Evolutionary conservation across 2,329 filamentous ascomycete genomes (phyloP).

Genomic region (Colletotrichum tabaci): DNA sequence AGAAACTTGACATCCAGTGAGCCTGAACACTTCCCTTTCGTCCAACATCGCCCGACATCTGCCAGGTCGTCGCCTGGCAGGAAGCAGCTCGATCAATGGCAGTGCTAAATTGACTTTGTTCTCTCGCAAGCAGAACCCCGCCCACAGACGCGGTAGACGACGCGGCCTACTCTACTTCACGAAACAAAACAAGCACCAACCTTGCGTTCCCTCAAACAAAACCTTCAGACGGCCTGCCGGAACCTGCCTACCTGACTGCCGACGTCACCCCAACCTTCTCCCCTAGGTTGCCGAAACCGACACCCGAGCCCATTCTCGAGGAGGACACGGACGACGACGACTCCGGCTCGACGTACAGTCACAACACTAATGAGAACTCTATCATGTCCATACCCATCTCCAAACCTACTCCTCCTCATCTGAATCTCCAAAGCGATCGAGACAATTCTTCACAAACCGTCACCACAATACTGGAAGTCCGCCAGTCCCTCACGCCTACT

Average conservation of each 20-base stretch:
- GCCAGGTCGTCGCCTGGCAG: constrained; percentile 18
- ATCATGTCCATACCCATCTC: constrained; percentile 66
- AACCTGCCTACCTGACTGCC: constrained; percentile 60
- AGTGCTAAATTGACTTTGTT: constrained; percentile 23
- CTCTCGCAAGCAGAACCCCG: constrained; percentile 34
- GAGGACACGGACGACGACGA: constrained; percentile 53
- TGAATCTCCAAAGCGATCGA: constrained; percentile 60
- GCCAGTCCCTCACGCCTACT: constrained; percentile 25
- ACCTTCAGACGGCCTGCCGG: constrained; percentile 58
- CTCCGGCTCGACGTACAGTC: constrained; percentile 51
- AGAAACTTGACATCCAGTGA: constrained; percentile 40
- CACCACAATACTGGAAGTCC: constrained; percentile 43
- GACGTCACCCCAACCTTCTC: constrained; percentile 52
- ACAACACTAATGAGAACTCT: constrained; percentile 55
- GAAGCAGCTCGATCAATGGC: constrained; percentile 2
- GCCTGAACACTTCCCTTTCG: constrained; percentile 28
- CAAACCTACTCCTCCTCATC: constrained; percentile 67
- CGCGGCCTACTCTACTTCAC: constrained; percentile 49
- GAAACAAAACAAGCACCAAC: constrained; percentile 58
- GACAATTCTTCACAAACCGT: constrained; percentile 45
- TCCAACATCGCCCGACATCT: constrained; percentile 4
- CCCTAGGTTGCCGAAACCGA: constrained; percentile 39
- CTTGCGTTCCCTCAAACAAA: constrained; percentile 62
- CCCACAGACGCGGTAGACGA: constrained; percentile 28
- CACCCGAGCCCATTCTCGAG: constrained; percentile 47